Base-by-base conservation (phyloP, 2,329 filamentous ascomycete genomes). In the Colletotrichum sp. region DNA sequence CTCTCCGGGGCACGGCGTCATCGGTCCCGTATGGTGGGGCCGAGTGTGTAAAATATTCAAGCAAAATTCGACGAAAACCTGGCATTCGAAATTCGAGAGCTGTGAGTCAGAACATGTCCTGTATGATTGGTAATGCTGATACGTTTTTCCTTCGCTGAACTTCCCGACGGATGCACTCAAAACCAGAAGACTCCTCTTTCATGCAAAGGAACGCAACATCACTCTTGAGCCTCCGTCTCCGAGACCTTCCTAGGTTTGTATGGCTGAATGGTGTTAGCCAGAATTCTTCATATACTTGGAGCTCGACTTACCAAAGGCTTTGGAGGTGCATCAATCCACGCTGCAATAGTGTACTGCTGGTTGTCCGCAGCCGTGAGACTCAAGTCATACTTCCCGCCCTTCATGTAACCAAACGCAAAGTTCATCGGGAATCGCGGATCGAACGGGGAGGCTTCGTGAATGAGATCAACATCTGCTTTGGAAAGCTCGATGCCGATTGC, bases 351-450 rank as follows among this genome's bases (percentile, higher is more conserved):
- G 28, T 66, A 62, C 12, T 71, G 55, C n/a, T 60, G 28, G n/a
- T 75, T 66, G 2, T 75, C 36, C 16, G 16, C 21, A 1, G 62
- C 60, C 52, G 72, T 75, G 9, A 75, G 34, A 16, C 52, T 66
- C n/a, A 70, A 24, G 8, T 71, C 43, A 30, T 75, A 75, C 43
- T 66, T 48, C 36, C 61, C 21, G 16, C 38, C 26, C n/a, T n/a
- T 43, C 30, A 55, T 58, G 58, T 26, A 67, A 12, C 30, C 56
- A 30, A 73, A 73, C 18, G 24, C 32, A 18, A 75, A 75, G 36
- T 66, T 67, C 60, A 71, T 71, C 10, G 91, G 91, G 81, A 92
- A 93, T 2, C 91, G 91, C 65, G 89, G 80, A 70, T 92, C 87
- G 76, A 93, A 91, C 0, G 83, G 80, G 55, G 84, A 83, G 0